Conservation (phyloP, 208 protist genomes). For the Tetramitus jugosus region DNA sequence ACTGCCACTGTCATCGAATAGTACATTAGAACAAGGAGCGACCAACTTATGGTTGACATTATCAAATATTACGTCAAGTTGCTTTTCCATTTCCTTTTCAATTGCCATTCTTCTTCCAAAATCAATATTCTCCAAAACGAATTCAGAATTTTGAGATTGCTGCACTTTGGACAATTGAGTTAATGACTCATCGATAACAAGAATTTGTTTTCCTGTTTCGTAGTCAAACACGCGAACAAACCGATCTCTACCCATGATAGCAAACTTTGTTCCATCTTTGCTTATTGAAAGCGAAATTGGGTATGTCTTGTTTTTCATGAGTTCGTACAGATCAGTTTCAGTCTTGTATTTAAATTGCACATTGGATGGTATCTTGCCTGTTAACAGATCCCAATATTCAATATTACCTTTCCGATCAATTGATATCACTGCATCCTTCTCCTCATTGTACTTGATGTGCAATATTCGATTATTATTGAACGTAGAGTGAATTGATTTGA, state of each 20-base stretch:
- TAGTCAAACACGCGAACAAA: constrained; percentile 47
- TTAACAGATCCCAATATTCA: constrained; percentile 55
- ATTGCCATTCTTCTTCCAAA: constrained; percentile 67
- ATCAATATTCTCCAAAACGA: constrained; percentile 63
- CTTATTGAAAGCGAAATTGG: constrained; percentile 44
- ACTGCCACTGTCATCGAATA: constrained; percentile 64
- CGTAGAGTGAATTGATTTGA: background rate
- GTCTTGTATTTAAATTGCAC: constrained; percentile 48
- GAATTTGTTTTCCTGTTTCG: constrained; percentile 49
- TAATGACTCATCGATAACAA: constrained; percentile 58
- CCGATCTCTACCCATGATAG: constrained; percentile 39
- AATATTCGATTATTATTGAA: constrained; percentile 6
- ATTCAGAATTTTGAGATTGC: constrained; percentile 30
- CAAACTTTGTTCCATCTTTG: constrained; percentile 49
- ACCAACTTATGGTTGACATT: too few species aligned
- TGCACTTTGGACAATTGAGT: constrained; percentile 31
- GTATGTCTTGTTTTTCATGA: constrained; percentile 54
- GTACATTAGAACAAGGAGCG: constrained; percentile 28
- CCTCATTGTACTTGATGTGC: constrained; percentile 45
- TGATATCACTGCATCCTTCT: constrained; percentile 38
- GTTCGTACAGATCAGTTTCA: constrained; percentile 69
- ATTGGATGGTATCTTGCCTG: constrained; percentile 18
- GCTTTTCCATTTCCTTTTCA: constrained; percentile 45
- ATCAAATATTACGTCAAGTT: background rate
- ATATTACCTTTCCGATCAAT: constrained; percentile 47